Percentiles rank a stretch among this genome's conserved stretches.
These are phyloP conservation scores for Zopfochytrium polystomum DNA, from an alignment of 371 early-diverging fungal genomes.

Conservation along the genomic window DNA sequence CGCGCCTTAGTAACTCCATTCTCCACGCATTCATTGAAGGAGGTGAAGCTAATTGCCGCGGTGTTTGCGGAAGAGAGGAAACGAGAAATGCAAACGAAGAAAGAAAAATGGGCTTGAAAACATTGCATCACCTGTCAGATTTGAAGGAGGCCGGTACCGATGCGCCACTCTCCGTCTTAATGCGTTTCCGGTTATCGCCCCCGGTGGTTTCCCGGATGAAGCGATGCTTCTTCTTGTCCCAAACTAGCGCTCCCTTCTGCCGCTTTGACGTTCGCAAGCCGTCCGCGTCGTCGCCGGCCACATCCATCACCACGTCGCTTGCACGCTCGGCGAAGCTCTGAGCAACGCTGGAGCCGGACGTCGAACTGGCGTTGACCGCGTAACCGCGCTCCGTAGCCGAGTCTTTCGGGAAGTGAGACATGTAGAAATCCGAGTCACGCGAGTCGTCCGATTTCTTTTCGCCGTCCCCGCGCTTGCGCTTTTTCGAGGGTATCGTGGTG, in stretches of 20 bases:
- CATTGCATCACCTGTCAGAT: constrained; percentile 73
- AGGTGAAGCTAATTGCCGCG: constrained; percentile 25
- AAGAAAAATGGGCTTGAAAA: constrained; percentile 8
- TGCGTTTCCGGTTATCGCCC: constrained; percentile 92
- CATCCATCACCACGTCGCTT: constrained; percentile 69
- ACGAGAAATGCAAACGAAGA: constrained; percentile 5
- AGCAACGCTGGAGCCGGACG: constrained; percentile 15
- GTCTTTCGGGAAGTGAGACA: constrained; percentile 82
- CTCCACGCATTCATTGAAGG: constrained; percentile 12
- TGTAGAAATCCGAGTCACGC: constrained; percentile 84
- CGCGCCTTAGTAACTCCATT: constrained; percentile 16
- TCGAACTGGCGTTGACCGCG: constrained; percentile 61
- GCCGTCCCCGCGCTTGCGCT: constrained; percentile 30
- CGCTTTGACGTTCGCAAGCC: too few species aligned
- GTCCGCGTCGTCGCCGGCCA: constrained; percentile 82
- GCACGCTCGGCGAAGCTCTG: constrained; percentile 82
- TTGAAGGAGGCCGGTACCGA: constrained; percentile 87
- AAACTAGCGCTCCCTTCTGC: constrained; percentile 63
- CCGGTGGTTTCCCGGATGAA: constrained; percentile 83
- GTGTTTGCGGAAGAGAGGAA: constrained; percentile 5
- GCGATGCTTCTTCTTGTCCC: constrained; percentile 93
- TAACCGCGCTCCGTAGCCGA: constrained; percentile 90
- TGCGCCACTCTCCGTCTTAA: constrained; percentile 87
- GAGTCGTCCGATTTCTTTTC: constrained; percentile 38
- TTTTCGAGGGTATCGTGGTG: constrained; percentile 16